Evolutionary conservation across 2,329 filamentous ascomycete genomes (phyloP).

Genomic region (Triangularia verruculosa): DNA sequence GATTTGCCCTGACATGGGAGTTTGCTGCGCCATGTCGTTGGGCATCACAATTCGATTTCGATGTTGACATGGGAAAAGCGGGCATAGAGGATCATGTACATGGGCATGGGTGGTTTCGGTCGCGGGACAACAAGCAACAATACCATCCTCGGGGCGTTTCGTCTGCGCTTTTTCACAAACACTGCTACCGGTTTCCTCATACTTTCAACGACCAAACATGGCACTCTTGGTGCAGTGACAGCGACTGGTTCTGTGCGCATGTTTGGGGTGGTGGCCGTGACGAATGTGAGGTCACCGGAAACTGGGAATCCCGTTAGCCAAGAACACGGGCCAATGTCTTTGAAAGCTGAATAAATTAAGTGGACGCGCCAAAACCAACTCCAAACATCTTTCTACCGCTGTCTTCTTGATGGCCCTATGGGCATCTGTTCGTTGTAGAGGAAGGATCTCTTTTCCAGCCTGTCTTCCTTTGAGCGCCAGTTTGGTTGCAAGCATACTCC

Average conservation of each 20-base stretch:
- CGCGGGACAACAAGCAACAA: constrained; percentile 30
- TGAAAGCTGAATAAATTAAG: not conserved
- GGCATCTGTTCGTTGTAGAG: not conserved
- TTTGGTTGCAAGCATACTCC: too few species aligned
- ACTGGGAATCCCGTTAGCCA: not conserved
- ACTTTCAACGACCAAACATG: constrained; percentile 4
- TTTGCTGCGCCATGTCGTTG: constrained; percentile 25
- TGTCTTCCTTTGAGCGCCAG: too few species aligned
- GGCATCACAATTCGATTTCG: constrained; percentile 26
- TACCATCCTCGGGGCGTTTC: constrained; percentile 32
- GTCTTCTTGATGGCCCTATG: not conserved
- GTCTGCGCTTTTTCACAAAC: constrained; percentile 30
- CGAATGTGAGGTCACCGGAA: not conserved
- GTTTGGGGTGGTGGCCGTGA: not conserved
- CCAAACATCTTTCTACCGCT: not conserved
- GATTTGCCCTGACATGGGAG: constrained; percentile 26
- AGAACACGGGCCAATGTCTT: not conserved
- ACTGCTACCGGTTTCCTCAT: constrained; percentile 24
- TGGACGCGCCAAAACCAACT: not conserved
- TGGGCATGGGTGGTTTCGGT: constrained; percentile 30
- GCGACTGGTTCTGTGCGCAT: not conserved
- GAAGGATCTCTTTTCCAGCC: not conserved
- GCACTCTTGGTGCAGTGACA: not conserved
- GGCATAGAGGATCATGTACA: constrained; percentile 31
- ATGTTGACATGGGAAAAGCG: constrained; percentile 27